A percentile compares a stretch with the other conserved stretches of the same genome.
Evolutionary conservation across 805 yeast species (phyloP).

Genomic region (Kodamaea leandrae): DNA sequence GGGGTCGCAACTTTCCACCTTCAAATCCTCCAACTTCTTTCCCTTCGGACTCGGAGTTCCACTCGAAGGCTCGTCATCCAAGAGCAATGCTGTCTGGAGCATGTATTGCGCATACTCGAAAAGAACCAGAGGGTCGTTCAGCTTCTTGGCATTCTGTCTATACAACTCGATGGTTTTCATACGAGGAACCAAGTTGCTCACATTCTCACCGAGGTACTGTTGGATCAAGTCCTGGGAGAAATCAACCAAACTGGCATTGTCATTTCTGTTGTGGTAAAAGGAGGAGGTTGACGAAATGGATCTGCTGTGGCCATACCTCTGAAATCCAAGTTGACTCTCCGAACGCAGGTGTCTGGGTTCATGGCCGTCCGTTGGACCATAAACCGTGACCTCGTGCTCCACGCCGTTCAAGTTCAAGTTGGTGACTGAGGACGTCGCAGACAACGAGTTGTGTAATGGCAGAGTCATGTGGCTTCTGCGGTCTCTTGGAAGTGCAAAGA

Average conservation of each 20-base stretch:
- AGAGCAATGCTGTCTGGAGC: constrained; percentile 76
- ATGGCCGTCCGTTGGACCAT: not conserved
- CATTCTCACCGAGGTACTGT: constrained; percentile 51
- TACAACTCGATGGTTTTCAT: constrained; percentile 84
- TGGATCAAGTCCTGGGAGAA: constrained; percentile 51
- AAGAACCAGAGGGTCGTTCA: constrained; percentile 81
- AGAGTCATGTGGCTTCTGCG: constrained; percentile 12
- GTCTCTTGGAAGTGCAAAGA: constrained; percentile 17
- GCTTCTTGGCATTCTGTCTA: constrained; percentile 77
- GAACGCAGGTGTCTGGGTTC: constrained; percentile 19
- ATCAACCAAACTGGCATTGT: constrained; percentile 43
- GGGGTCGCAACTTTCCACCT: constrained; percentile 15
- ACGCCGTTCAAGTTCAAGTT: constrained; percentile 25
- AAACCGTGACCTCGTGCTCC: not conserved
- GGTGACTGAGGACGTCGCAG: constrained; percentile 36
- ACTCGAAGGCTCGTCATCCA: constrained; percentile 29
- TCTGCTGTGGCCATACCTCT: constrained; percentile 27
- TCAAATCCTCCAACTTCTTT: constrained; percentile 15
- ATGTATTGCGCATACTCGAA: constrained; percentile 90
- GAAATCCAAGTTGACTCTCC: constrained; percentile 25
- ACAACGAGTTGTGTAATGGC: constrained; percentile 29
- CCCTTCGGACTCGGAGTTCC: constrained; percentile 16
- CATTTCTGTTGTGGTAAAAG: constrained; percentile 32
- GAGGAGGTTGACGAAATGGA: constrained; percentile 40
- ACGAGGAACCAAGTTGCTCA: constrained; percentile 61